These are phyloP conservation scores for Camellia japonica DNA, from an alignment of 148 eudicot species.

Conservation along the genomic window DNA sequence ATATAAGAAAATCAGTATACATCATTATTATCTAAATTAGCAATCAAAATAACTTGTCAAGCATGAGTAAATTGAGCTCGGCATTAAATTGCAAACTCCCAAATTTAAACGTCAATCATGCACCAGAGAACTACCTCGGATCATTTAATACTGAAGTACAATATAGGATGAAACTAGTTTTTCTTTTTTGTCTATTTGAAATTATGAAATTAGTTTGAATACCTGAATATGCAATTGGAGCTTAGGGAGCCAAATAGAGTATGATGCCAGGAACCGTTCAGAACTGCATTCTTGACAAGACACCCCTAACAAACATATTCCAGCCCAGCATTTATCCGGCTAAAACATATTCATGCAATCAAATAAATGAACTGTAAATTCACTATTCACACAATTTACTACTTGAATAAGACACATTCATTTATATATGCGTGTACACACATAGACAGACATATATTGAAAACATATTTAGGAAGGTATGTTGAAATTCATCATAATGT, in stretches of 20 bases:
- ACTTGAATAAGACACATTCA: neutral
- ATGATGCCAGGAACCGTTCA: constrained; percentile 70
- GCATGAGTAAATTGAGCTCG: neutral
- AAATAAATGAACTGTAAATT: constrained; percentile 7
- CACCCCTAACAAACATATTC: constrained; percentile 85
- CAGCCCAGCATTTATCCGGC: constrained; percentile 98
- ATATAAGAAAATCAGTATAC: neutral
- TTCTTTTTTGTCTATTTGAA: neutral
- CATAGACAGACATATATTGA: neutral
- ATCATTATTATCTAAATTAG: neutral
- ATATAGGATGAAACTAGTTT: neutral
- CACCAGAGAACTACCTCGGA: neutral
- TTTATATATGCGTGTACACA: neutral
- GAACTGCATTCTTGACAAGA: constrained; percentile 66
- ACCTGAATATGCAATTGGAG: constrained; percentile 75
- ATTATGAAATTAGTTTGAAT: neutral
- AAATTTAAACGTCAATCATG: neutral
- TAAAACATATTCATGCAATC: constrained; percentile 33
- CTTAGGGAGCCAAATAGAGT: constrained; percentile 60
- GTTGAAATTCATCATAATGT: neutral
- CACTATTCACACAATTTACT: neutral
- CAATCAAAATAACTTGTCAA: neutral
- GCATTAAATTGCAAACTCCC: neutral
- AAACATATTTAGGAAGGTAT: neutral
- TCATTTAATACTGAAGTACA: neutral